Evolutionary conservation across 169 alveolate species (phyloP).

Genomic region (Cryptosporidium tyzzeri): DNA sequence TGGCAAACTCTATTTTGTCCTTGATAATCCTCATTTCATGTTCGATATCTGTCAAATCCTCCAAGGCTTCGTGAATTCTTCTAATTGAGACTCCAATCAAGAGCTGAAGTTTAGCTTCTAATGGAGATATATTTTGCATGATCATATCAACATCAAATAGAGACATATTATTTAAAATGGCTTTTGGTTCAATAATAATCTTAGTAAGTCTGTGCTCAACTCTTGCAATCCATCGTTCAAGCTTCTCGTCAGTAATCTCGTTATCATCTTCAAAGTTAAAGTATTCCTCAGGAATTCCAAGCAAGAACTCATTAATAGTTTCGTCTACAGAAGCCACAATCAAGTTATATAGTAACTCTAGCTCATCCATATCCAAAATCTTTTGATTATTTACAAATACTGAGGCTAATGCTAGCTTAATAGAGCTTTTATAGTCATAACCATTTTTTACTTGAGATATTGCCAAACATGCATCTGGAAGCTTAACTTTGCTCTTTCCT

Average conservation of each 20-base stretch:
- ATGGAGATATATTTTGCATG: slow-evolving; percentile 54
- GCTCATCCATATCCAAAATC: slow-evolving; percentile 31
- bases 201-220: slow-evolving; percentile 58
- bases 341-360: slow-evolving; percentile 27
- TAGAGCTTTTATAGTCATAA: not conserved
- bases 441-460: slow-evolving; percentile 42
- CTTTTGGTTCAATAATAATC: slow-evolving; percentile 29
- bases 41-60: slow-evolving; percentile 33
- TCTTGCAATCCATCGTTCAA: slow-evolving; percentile 62
- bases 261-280: slow-evolving; percentile 20
- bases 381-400: slow-evolving; percentile 70
- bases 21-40: slow-evolving; percentile 17
- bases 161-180: slow-evolving; percentile 29
- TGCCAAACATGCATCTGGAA: slow-evolving; percentile 71
- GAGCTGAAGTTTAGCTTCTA: slow-evolving; percentile 71
- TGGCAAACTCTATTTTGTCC: slow-evolving; percentile 24
- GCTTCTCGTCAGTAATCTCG: slow-evolving; percentile 62
- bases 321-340: slow-evolving; percentile 46
- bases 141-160: slow-evolving; percentile 72
- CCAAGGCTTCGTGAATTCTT: slow-evolving; percentile 47
- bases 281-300: slow-evolving; percentile 56
- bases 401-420: slow-evolving; percentile 33
- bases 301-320: slow-evolving; percentile 35
- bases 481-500: slow-evolving; percentile 48
- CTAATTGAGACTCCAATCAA: slow-evolving; percentile 26